Base-by-base conservation (phyloP, 345 rosid genomes). In the Mallotus nudiflorus region DNA sequence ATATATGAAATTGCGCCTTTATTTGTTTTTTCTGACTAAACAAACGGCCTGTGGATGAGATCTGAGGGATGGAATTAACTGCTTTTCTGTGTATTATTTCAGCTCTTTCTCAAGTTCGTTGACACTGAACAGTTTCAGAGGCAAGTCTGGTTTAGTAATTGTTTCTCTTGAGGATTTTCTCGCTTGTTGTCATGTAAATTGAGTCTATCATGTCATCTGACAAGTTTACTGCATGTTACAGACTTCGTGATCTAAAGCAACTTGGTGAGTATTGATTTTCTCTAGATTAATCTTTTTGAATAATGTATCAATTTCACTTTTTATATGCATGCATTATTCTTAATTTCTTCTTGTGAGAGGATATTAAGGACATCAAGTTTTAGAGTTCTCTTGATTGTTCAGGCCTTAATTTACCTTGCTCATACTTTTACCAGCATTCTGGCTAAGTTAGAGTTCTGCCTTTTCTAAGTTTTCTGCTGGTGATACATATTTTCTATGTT, bases 61-160 rank as follows among this genome's bases (percentile, higher is more conserved):
- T 28, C 9, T 20, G 24, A 12, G 45, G 8, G 44, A 27, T 66
- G 45, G 39, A 3, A 24, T 37, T 37, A 52, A 54, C 44, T 62
- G 35, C 19, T 25, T 59, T 48, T 31, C 11, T 55, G 20, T 71
- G n/a, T 28, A 3, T 56, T 57, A 29, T 72, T 66, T 62, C 80
- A 77, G 80, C 50, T 67, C 40, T 64, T 50, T 37, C 68, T 77
- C 61, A 62, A 67, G 80, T 77, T 77, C n/a, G 73, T 77, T 45
- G 80, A 77, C 22, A 77, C 76, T 4, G 76, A 77, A 56, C 69
- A 77, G 73, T 77, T 77, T 56, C 80, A 77, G 70, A 77, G 80
- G 80, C 73, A 77, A 77, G 69, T 61, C 28, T 11, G n/a, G 28
- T 55, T 62, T 33, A n/a, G 40, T 56, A 46, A n/a, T 22, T 37